phyloP scores from a whole-genome alignment of 495 filamentous ascomycete genomes.

The Staphylotrichum longicolle region DNA sequence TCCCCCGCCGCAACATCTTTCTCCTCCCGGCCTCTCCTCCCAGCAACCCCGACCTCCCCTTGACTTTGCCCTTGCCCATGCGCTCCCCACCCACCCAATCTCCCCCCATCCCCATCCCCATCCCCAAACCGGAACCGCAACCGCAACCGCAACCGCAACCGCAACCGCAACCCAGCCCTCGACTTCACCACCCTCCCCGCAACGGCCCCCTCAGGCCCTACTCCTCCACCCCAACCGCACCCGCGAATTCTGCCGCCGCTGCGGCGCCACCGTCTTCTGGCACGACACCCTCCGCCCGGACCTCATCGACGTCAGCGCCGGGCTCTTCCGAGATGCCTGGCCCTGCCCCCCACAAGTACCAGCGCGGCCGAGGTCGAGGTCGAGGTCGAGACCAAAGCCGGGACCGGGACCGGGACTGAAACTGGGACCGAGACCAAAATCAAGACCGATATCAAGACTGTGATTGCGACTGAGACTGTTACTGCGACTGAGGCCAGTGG shows the following conservation, averaged over 20 bases:
- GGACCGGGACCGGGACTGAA: too few relatives aligned
- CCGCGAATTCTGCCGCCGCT: constrained; percentile 62
- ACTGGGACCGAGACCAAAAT: too few relatives aligned
- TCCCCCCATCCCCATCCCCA: constrained; percentile 49
- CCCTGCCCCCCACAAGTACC: constrained; percentile 8
- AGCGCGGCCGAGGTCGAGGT: not conserved
- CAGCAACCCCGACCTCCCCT: too few relatives aligned
- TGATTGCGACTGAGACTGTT: too few relatives aligned
- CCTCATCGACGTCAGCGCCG: constrained; percentile 65
- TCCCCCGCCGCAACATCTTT: constrained; percentile 49
- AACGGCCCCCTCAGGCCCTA: constrained; percentile 46
- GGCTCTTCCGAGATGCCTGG: constrained; percentile 50
- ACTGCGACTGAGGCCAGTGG: too few relatives aligned
- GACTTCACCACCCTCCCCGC: constrained; percentile 44
- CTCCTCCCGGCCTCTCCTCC: too few relatives aligned
- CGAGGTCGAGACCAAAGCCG: not conserved
- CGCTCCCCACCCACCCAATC: too few relatives aligned
- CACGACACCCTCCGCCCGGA: constrained; percentile 54
- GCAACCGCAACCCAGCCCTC: constrained; percentile 26
- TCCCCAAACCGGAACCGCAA: too few relatives aligned
- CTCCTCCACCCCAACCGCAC: constrained; percentile 52
- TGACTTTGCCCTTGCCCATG: too few relatives aligned
- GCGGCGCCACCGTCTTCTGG: constrained; percentile 69
- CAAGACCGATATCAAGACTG: too few relatives aligned
- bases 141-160: too few relatives aligned